Conservation (phyloP, 78 protist species). For the Kipferlia bialata region DNA sequence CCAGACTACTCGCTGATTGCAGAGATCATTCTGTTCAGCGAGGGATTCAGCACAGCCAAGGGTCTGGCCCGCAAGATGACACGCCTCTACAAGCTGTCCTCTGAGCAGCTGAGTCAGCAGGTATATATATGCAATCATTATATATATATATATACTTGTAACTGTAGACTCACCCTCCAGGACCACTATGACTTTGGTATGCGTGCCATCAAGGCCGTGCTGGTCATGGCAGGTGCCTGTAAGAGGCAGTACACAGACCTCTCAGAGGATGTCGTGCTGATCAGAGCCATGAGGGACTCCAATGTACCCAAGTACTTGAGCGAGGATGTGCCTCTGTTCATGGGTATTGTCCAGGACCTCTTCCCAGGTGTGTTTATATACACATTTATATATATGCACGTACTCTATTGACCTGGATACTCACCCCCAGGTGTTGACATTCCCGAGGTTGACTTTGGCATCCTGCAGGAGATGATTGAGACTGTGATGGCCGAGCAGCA, state of each 20-base stretch:
- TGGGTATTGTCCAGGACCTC: constrained; percentile 49
- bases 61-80: constrained; percentile 51
- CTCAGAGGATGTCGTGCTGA: constrained; percentile 33
- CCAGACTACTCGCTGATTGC: constrained; percentile 56
- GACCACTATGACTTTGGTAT: constrained; percentile 79
- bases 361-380: too few species aligned
- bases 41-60: constrained; percentile 55
- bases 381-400: too few species aligned
- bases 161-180: too few species aligned
- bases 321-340: constrained; percentile 55
- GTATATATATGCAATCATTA: too few species aligned
- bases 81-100: constrained; percentile 42
- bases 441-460: constrained; percentile 47
- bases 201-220: constrained; percentile 71
- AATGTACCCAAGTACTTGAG: constrained; percentile 53
- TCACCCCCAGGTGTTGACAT: too few species aligned
- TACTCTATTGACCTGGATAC: not conserved
- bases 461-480: not conserved
- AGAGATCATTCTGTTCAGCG: constrained; percentile 54
- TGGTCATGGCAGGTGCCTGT: constrained; percentile 60
- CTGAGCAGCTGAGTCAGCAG: constrained; percentile 67
- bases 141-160: too few species aligned
- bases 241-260: constrained; percentile 38
- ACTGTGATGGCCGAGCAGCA: not conserved
- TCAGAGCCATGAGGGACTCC: constrained; percentile 42